Percentiles rank a stretch among this genome's conserved stretches.
Conservation (phyloP, 148 eudicot genomes). For the Nepenthes gracilis region DNA sequence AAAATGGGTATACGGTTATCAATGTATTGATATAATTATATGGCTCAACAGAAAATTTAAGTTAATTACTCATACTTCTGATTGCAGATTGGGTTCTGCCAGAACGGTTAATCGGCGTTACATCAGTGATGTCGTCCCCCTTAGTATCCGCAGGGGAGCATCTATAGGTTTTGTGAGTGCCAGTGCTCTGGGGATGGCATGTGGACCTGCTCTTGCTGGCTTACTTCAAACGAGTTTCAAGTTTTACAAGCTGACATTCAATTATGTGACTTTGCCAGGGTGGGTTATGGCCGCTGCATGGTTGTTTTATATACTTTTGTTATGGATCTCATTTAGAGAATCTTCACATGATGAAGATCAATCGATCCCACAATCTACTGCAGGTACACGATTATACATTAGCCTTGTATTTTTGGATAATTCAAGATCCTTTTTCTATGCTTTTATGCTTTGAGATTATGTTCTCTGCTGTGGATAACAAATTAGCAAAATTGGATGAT, state of each 20-base stretch:
- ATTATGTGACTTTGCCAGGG: conserved; percentile 66
- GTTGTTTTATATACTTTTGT: conserved; percentile 51
- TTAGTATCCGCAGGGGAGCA: conserved; percentile 57
- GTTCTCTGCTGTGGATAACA: neutral
- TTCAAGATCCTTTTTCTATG: neutral
- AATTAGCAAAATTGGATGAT: too few relatives aligned
- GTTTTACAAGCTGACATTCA: conserved; percentile 47
- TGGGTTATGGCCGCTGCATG: conserved; percentile 90
- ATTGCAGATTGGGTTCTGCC: conserved; percentile 67
- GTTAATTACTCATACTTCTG: neutral
- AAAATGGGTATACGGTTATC: too few relatives aligned
- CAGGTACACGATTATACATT: neutral
- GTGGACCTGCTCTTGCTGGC: conserved; percentile 80
- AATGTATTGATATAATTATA: too few relatives aligned
- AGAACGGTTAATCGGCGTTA: conserved; percentile 77
- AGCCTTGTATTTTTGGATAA: neutral
- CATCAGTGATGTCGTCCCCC: conserved; percentile 81
- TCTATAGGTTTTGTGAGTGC: conserved; percentile 88
- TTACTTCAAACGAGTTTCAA: conserved; percentile 6
- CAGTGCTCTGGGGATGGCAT: conserved; percentile 96
- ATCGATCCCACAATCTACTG: neutral
- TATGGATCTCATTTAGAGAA: conserved; percentile 53
- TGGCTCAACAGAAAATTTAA: neutral
- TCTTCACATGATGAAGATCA: conserved; percentile 15
- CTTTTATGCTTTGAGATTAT: neutral